A percentile compares a stretch with the other conserved stretches of the same genome.
Conservation (phyloP, 352 stramenopile species). For the Hyaloperonospora arabidopsidis region DNA sequence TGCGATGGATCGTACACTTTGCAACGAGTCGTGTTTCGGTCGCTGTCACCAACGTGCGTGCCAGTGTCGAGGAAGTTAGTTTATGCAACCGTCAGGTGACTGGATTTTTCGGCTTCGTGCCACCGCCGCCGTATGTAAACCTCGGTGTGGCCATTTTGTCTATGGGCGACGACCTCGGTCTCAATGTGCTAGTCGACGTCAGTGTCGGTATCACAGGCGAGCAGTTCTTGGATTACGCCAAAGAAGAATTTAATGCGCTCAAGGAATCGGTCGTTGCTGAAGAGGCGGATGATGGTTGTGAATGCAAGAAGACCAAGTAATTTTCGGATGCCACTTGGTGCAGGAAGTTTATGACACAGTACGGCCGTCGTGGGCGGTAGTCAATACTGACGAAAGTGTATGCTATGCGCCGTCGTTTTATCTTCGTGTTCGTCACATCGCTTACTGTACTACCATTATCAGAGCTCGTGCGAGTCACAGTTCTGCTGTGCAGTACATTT, state of each 20-base stretch:
- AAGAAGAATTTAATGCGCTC: constrained; percentile 58
- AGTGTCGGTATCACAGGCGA: constrained; percentile 54
- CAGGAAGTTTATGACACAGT: too few relatives aligned
- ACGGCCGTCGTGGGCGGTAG: too few relatives aligned
- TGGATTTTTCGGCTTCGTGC: constrained; percentile 68
- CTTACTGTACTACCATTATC: too few relatives aligned
- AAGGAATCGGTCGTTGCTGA: constrained; percentile 25
- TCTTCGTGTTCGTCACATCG: too few relatives aligned
- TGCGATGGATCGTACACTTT: constrained; percentile 48
- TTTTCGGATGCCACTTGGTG: too few relatives aligned
- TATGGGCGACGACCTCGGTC: constrained; percentile 55
- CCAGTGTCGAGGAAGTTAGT: constrained; percentile 38
- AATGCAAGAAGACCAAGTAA: too few relatives aligned
- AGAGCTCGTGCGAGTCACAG: too few relatives aligned
- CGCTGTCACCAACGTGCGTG: constrained; percentile 63
- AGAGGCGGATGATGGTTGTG: constrained; percentile 10
- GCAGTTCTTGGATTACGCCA: constrained; percentile 47
- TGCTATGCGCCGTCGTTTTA: too few relatives aligned
- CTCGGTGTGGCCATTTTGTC: constrained; percentile 67
- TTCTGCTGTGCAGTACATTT: too few relatives aligned
- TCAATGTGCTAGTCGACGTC: constrained; percentile 71
- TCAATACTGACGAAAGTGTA: too few relatives aligned
- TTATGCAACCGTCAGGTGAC: constrained; percentile 49
- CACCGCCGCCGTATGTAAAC: constrained; percentile 72
- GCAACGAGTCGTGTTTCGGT: constrained; percentile 52